Base-by-base conservation (phyloP, 768 basidiomycete species). In the Lactifluus subvellereus region DNA sequence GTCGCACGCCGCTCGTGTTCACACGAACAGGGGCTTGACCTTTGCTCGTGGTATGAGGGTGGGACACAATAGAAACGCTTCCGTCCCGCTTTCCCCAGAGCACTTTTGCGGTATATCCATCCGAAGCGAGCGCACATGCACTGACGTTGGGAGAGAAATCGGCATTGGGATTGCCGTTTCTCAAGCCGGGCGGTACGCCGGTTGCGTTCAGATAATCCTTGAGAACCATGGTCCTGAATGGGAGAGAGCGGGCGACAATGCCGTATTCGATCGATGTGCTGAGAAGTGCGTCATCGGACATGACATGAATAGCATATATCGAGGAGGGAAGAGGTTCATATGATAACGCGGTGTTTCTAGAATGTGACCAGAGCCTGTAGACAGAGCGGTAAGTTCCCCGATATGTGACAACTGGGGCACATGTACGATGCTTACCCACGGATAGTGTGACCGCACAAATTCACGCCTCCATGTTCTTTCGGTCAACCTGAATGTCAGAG, bases 21-120 rank as follows among this genome's bases (percentile, higher is more conserved):
- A 84, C 73, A 40, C 75, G 79, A 27, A 80, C 78, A 11, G 74
- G 73, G 2, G 78, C 76, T 42, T 78, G 77, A 30, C 72, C 71
- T 6, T 72, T 69, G 54, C 88, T 86, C 80, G 89, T 86, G 20
- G 81, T 82, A 40, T 79, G 80, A 27, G 75, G 75, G 0, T 83
- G 83, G 5, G 77, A 77, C 50, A 85, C 83, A 35, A 89, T 76
- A 0, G 84, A 79, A 8, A 94, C 79, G 58, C 85, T 83, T 33
- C 91, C 91, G 54, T 79, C 82, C 30, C 78, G 75, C 68, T 83
- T 87, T 4, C 90, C 91, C 91, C 91, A 93, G 6, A 83, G 74
- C 13, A 89, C 77, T 59, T 82, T 84, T 10, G 82, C 89, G 0
- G 85, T 84, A 5, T 82, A 82, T 4, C 87, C 86, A 30, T 83